Evolutionary conservation across 345 rosid species (phyloP).

Genomic region (Lenwebbia sp.): DNA sequence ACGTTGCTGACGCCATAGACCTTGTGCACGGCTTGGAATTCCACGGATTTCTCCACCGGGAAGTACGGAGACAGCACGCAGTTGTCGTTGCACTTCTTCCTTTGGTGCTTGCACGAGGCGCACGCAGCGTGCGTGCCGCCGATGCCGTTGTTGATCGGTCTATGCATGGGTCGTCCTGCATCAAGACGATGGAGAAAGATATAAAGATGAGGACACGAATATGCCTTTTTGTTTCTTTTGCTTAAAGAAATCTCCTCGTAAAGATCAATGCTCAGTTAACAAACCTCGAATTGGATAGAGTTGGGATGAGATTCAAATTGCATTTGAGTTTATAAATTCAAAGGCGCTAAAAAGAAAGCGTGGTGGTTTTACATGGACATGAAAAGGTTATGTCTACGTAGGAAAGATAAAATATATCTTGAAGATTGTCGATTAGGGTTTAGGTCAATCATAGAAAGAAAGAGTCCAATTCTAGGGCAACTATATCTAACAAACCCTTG

Average conservation of each 20-base stretch:
- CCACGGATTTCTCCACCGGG: slow-evolving; percentile 24
- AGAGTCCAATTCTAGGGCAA: slow-evolving; percentile 1
- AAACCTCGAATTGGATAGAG: not conserved
- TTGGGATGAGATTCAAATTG: not conserved
- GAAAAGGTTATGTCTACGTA: slow-evolving; percentile 19
- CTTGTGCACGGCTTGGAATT: slow-evolving; percentile 43
- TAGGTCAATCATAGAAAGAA: slow-evolving; percentile 41
- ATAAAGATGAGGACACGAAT: not conserved
- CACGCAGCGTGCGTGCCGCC: slow-evolving; percentile 29
- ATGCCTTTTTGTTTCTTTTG: not conserved
- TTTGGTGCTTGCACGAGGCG: slow-evolving; percentile 61
- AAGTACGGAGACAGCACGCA: slow-evolving; percentile 42
- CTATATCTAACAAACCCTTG: not conserved
- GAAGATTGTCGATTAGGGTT: slow-evolving; percentile 30
- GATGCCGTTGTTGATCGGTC: not conserved
- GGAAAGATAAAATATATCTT: not conserved
- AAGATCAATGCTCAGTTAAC: not conserved
- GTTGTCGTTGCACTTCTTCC: slow-evolving; percentile 39
- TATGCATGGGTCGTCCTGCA: slow-evolving; percentile 15
- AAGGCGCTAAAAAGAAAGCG: not conserved
- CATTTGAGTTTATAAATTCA: not conserved
- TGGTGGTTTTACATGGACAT: slow-evolving; percentile 2
- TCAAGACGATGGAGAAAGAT: not conserved
- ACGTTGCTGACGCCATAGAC: slow-evolving; percentile 50
- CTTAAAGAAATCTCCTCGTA: not conserved